phyloP scores from a whole-genome alignment of 371 early-diverging fungal species.

The Blakeslea trispora region DNA sequence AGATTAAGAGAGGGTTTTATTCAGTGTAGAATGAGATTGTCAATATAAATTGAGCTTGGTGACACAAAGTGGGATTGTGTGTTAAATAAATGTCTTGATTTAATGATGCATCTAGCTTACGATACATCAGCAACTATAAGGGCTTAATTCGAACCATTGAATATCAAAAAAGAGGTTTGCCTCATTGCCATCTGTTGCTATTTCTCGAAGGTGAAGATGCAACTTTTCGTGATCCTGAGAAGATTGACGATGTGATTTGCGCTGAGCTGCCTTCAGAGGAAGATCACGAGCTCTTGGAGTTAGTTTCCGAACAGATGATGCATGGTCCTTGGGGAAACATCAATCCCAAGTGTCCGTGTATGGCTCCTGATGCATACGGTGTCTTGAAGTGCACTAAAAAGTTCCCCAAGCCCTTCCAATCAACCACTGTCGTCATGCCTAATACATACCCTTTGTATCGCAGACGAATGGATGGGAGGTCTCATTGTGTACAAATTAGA shows the following conservation, averaged over 20 bases:
- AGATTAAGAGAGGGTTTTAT: no score
- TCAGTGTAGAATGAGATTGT: no score
- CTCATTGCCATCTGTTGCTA: constrained; percentile 35
- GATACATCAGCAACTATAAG: constrained; percentile 18
- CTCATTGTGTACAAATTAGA: not conserved
- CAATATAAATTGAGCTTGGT: no score
- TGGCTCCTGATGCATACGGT: constrained; percentile 11
- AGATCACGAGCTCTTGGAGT: constrained; percentile 25
- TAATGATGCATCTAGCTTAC: no score
- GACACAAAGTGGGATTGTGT: no score
- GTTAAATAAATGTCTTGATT: no score
- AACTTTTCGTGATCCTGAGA: no score
- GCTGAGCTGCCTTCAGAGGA: constrained; percentile 28
- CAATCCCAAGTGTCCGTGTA: constrained; percentile 27
- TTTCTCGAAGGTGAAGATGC: no score
- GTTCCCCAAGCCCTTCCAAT: not conserved
- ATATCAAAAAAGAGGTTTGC: constrained; percentile 36
- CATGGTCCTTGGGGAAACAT: constrained; percentile 35
- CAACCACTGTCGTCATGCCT: not conserved
- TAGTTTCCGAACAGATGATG: constrained; percentile 32
- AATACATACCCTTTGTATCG: no score
- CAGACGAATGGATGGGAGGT: not conserved
- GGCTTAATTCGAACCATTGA: constrained; percentile 18
- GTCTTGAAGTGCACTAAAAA: not conserved
- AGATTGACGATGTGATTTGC: constrained; percentile 24